A percentile compares a stretch with the other conserved stretches of the same genome.
These are phyloP conservation scores for Ophidiomyces ophidiicola DNA, from an alignment of 2,329 filamentous ascomycete species.

Conservation along the genomic window DNA sequence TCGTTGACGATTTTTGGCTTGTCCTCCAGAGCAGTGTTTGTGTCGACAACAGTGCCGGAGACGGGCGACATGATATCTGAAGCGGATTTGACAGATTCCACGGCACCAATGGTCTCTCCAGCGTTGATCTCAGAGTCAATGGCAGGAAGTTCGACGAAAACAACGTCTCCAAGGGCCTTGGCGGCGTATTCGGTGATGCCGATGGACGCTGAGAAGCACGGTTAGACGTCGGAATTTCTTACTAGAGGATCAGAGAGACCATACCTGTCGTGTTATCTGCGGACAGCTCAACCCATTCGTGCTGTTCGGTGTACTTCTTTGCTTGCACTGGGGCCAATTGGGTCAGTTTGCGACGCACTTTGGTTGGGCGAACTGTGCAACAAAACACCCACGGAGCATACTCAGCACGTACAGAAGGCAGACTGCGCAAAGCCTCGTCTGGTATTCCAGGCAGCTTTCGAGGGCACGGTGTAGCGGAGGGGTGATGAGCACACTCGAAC, in stretches of 20 bases:
- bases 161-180: conserved; percentile 84
- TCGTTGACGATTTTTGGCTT: conserved; percentile 81
- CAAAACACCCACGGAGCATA: background rate
- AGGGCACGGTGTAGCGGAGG: conserved; percentile 11
- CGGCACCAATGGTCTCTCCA: conserved; percentile 80
- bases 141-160: conserved; percentile 88
- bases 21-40: conserved; percentile 66
- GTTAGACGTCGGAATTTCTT: conserved; percentile 26
- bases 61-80: conserved; percentile 91
- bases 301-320: conserved; percentile 89
- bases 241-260: conserved; percentile 10
- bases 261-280: conserved; percentile 68
- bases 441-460: conserved; percentile 8
- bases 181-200: conserved; percentile 90
- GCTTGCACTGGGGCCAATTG: conserved; percentile 25
- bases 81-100: conserved; percentile 98
- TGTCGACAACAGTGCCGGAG: conserved; percentile 59
- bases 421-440: conserved; percentile 32
- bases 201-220: conserved; percentile 42
- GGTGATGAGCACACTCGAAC: conserved; percentile 10
- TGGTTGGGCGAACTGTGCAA: conserved; percentile 3
- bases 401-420: conserved; percentile 28
- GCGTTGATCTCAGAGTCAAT: conserved; percentile 54
- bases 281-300: conserved; percentile 93
- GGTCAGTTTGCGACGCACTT: too few species aligned